Base-by-base conservation (phyloP, 192 early-diverging fungal genomes). In the Phlyctochytrium bullatum region DNA sequence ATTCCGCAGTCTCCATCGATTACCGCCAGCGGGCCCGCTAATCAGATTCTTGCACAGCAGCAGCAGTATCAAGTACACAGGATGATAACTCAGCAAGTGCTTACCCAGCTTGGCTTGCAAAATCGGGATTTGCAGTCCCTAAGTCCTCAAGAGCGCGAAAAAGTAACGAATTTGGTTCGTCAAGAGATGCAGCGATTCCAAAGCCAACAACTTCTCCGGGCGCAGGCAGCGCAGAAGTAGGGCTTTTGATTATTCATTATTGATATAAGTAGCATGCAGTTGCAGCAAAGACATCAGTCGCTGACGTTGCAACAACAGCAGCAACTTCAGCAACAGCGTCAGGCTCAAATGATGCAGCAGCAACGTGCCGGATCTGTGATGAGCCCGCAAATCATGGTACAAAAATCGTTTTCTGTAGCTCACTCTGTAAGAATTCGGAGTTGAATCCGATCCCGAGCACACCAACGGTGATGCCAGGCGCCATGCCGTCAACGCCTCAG, bases 341-440 rank as follows among this genome's bases (percentile, higher is more conserved):
- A 47, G 40, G 40, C 10, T 47, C 40, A 47, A 20, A 47, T 47
- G 40, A 6, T 25, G 12, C 54, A 6, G 10, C 54, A 10, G 27
- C 54, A 57, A 25, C 54, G 27, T 6, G 20, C 16, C 10, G 20
- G 54, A 57, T 28, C 20, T 6, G 54, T 14, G 27, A 27, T 57
- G 12, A 57, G 54, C 27, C 54, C 54, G 54, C 54, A 57, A 25
- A 57, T 57, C 27, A 25, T 57, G 54, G 54, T 57, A 57, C 14
- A 25, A 28, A 6, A 57, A 25, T 6, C 54, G 10, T 10, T 57
- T 25, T 57, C 27, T 57, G 10, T 27, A 24, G 10, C 54, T 14
- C 54, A n/a, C n/a, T n/a, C n/a, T n/a, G n/a, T n/a, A n/a, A 57
- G 54, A 57, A 25, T 57, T 57, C 54, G 4, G 54, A 57, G 27